Evolutionary conservation across 768 basidiomycete species (phyloP).

Genomic region (Termitomyces sp.): DNA sequence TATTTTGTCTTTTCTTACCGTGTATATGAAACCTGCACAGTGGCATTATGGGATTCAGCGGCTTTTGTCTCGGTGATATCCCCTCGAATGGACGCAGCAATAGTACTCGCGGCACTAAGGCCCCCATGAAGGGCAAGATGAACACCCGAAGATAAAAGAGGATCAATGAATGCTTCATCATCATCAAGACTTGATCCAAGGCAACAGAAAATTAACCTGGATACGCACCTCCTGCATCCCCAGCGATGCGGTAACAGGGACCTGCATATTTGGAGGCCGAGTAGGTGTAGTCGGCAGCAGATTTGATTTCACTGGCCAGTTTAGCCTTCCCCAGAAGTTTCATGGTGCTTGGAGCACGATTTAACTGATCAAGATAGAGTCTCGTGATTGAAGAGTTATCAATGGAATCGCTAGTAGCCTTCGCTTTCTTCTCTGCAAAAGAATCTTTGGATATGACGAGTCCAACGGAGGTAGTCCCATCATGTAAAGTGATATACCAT

Average conservation of each 20-base stretch:
- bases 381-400: neutral
- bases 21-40: conserved; percentile 22
- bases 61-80: conserved; percentile 18
- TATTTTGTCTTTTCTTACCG: conserved; percentile 10
- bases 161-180: conserved; percentile 36
- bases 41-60: conserved; percentile 20
- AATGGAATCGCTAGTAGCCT: conserved; percentile 1
- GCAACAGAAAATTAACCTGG: no score
- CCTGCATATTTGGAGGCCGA: neutral
- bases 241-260: conserved; percentile 17
- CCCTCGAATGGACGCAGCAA: conserved; percentile 21
- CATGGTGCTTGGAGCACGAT: neutral
- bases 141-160: conserved; percentile 31
- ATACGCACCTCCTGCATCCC: conserved; percentile 35
- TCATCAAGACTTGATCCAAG: neutral
- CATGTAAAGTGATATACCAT: conserved; percentile 52
- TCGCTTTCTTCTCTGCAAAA: conserved; percentile 26
- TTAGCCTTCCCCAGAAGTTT: conserved; percentile 16
- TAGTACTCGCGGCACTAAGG: conserved; percentile 24
- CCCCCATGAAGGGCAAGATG: conserved; percentile 27
- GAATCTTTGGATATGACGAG: conserved; percentile 37
- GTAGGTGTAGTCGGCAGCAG: neutral
- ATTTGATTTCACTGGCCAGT: conserved; percentile 17
- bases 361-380: conserved; percentile 29
- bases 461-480: conserved; percentile 45